phyloP scores from a whole-genome alignment of 148 eudicot species.

The Pouteria glomerata region DNA sequence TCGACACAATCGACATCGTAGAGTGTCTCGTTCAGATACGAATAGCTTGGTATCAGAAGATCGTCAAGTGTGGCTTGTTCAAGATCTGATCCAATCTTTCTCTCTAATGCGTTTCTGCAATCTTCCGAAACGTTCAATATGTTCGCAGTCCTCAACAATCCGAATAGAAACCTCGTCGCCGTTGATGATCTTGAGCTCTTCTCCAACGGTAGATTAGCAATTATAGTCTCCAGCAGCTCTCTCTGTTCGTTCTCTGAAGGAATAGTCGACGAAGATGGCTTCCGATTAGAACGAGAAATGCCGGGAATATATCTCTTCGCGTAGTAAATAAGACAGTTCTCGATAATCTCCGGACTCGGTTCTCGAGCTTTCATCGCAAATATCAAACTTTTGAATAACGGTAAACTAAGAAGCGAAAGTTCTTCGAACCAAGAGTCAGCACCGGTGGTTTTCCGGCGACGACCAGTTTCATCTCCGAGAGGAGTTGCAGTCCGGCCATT shows the following conservation, averaged over 20 bases:
- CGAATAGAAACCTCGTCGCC: constrained; percentile 47
- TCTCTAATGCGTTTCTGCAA: constrained; percentile 52
- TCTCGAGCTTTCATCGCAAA: constrained; percentile 48
- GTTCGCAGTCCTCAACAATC: constrained; percentile 68
- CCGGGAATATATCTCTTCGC: constrained; percentile 72
- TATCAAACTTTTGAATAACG: constrained; percentile 55
- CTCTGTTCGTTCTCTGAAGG: constrained; percentile 72
- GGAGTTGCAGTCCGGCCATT: not conserved
- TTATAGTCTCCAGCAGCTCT: constrained; percentile 57
- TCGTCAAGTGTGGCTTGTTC: constrained; percentile 83
- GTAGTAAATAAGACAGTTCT: constrained; percentile 61
- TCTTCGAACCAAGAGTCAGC: constrained; percentile 72
- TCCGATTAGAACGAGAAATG: constrained; percentile 50
- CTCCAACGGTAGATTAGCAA: constrained; percentile 42
- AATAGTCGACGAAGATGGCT: constrained; percentile 38
- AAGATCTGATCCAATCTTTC: constrained; percentile 67
- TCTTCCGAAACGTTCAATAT: constrained; percentile 51
- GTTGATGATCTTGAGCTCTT: constrained; percentile 37
- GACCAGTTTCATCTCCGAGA: not conserved
- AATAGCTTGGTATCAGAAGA: constrained; percentile 86
- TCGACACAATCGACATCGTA: constrained; percentile 88
- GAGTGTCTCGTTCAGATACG: constrained; percentile 80
- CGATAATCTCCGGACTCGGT: constrained; percentile 55
- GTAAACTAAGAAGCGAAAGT: constrained; percentile 34
- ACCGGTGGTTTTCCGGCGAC: constrained; percentile 13